phyloP scores from a whole-genome alignment of 2,329 filamentous ascomycete species.

The Calycina herbarum region DNA sequence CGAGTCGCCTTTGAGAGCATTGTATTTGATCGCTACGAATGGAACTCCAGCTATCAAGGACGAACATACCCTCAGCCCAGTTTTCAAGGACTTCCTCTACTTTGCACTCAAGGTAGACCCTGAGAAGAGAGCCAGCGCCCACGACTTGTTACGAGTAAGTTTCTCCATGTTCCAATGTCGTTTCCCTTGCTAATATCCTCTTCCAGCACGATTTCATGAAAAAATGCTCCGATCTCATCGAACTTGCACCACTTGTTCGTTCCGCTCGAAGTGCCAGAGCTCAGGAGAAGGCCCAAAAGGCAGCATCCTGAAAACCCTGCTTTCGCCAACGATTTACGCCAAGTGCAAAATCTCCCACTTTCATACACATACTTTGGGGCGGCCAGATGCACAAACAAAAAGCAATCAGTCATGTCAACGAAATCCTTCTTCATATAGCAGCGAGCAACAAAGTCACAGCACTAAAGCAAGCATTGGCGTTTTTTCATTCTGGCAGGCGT shows the following conservation, averaged over 20 bases:
- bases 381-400: slow-evolving; percentile 20
- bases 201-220: slow-evolving; percentile 78
- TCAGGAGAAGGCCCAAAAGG: slow-evolving; percentile 78
- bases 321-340: slow-evolving; percentile 6
- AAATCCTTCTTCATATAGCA: slow-evolving; percentile 9
- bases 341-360: slow-evolving; percentile 2
- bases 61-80: slow-evolving; percentile 73
- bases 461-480: slow-evolving; percentile 16
- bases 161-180: slow-evolving; percentile 13
- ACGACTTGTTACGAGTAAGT: slow-evolving; percentile 87
- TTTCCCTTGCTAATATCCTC: slow-evolving; percentile 20
- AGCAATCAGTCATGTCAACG: slow-evolving; percentile 11
- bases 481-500: slow-evolving; percentile 13
- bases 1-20: slow-evolving; percentile 85
- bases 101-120: slow-evolving; percentile 96
- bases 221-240: slow-evolving; percentile 69
- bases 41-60: slow-evolving; percentile 95
- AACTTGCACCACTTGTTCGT: slow-evolving; percentile 82
- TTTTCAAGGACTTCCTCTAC: slow-evolving; percentile 89
- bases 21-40: slow-evolving; percentile 96
- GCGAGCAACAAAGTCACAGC: slow-evolving; percentile 11
- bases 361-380: slow-evolving; percentile 18
- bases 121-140: slow-evolving; percentile 92
- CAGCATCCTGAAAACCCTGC: slow-evolving; percentile 22
- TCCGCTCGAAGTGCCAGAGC: slow-evolving; percentile 82